phyloP scores from a whole-genome alignment of 208 protist species.

The Acanthamoeba royreba region DNA sequence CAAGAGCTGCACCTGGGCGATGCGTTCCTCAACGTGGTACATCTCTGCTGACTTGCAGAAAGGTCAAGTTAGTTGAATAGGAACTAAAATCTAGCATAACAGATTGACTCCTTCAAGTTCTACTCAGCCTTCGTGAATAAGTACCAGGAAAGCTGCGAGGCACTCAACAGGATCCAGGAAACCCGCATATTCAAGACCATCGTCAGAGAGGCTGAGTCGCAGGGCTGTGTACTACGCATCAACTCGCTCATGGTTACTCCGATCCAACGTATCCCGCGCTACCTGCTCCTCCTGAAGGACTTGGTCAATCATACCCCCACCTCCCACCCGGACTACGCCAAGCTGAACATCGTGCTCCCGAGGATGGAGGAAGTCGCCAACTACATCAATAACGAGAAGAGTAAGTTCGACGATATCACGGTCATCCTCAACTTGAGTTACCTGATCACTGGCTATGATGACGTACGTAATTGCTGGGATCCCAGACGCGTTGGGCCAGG shows the following conservation, averaged over 20 bases:
- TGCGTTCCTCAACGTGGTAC: background rate
- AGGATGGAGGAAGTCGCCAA: background rate
- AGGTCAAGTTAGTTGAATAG: too few species aligned
- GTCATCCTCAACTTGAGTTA: slow-evolving; percentile 12
- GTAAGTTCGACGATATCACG: slow-evolving; percentile 28
- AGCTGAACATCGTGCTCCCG: background rate
- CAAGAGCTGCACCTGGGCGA: background rate
- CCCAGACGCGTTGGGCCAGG: too few species aligned
- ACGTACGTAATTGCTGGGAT: background rate
- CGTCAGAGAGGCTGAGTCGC: background rate
- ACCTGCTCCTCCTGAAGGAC: slow-evolving; percentile 35
- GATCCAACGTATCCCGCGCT: background rate
- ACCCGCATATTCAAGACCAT: background rate
- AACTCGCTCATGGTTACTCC: background rate
- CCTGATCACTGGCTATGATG: background rate
- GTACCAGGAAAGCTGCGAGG: background rate
- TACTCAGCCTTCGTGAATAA: background rate
- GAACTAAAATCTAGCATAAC: background rate
- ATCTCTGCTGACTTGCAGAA: too few species aligned
- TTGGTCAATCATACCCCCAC: slow-evolving; percentile 24
- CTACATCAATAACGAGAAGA: slow-evolving; percentile 50
- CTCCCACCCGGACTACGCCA: background rate
- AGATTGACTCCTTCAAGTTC: slow-evolving; percentile 25
- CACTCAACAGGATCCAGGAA: background rate
- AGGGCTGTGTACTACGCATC: background rate